Evolutionary conservation across 495 filamentous ascomycete genomes (phyloP).

Genomic region (Neurospora tetraspora): DNA sequence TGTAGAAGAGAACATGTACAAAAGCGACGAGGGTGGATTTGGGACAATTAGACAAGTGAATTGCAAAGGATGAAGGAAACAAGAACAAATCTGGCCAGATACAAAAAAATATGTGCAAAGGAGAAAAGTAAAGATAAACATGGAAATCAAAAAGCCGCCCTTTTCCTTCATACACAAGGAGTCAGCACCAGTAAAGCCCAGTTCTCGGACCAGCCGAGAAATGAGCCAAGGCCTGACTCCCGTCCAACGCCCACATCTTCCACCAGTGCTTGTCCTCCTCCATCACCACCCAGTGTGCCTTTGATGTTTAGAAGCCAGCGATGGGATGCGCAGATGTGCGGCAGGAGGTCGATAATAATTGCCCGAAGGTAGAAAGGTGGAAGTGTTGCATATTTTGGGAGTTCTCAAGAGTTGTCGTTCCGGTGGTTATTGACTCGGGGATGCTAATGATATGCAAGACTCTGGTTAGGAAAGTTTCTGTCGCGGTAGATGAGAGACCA

Average conservation of each 20-base stretch:
- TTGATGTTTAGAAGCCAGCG: neutral
- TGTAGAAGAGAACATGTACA: neutral
- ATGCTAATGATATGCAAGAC: neutral
- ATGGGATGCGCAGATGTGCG: neutral
- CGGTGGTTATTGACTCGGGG: neutral
- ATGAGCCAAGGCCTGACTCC: neutral
- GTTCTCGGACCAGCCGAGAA: neutral
- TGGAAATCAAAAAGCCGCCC: neutral
- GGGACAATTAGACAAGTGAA: neutral
- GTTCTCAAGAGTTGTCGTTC: neutral
- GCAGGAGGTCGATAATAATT: neutral
- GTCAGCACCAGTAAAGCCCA: neutral
- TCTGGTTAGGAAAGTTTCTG: neutral
- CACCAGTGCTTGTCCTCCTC: neutral
- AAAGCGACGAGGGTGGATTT: neutral
- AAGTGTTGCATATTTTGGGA: neutral
- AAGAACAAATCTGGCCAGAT: neutral
- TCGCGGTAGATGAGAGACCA: neutral
- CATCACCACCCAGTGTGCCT: neutral
- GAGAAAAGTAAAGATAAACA: neutral
- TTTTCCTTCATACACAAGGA: neutral
- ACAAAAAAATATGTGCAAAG: neutral
- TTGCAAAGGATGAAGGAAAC: neutral
- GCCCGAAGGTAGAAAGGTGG: neutral
- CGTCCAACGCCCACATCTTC: neutral